phyloP scores from a whole-genome alignment of 768 basidiomycete genomes.

The Calocybe cyanea region DNA sequence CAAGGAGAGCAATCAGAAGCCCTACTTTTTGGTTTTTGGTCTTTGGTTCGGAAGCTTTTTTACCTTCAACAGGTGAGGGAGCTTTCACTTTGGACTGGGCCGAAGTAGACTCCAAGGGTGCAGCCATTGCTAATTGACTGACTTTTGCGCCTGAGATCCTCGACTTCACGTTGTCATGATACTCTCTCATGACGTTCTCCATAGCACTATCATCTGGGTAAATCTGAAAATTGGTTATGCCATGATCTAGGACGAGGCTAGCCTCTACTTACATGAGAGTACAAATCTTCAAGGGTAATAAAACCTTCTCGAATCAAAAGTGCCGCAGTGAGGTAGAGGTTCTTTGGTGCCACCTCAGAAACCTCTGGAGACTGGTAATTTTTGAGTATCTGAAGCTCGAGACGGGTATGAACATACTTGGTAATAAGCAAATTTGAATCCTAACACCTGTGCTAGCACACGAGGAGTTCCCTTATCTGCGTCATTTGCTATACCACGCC shows the following conservation, averaged over 20 bases:
- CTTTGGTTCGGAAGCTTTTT: conserved; percentile 30
- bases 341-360: conserved; percentile 60
- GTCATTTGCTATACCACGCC: conserved; percentile 14
- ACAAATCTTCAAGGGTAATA: conserved; percentile 82
- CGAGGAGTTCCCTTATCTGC: conserved; percentile 38
- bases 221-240: conserved; percentile 39
- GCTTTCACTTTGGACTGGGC: conserved; percentile 36
- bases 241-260: not conserved
- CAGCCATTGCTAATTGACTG: conserved; percentile 82
- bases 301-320: conserved; percentile 89
- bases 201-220: conserved; percentile 76
- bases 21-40: conserved; percentile 76
- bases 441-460: conserved; percentile 86
- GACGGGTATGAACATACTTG: conserved; percentile 49
- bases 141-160: conserved; percentile 65
- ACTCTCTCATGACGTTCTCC: conserved; percentile 61
- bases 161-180: conserved; percentile 57
- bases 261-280: conserved; percentile 72
- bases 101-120: conserved; percentile 62
- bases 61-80: conserved; percentile 32
- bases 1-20: conserved; percentile 74
- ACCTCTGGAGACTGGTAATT: conserved; percentile 49
- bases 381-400: not conserved
- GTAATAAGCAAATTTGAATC: conserved; percentile 95
- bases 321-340: conserved; percentile 78